Evolutionary conservation across 2,329 filamentous ascomycete genomes (phyloP).

Genomic region (Eutypella sp.): DNA sequence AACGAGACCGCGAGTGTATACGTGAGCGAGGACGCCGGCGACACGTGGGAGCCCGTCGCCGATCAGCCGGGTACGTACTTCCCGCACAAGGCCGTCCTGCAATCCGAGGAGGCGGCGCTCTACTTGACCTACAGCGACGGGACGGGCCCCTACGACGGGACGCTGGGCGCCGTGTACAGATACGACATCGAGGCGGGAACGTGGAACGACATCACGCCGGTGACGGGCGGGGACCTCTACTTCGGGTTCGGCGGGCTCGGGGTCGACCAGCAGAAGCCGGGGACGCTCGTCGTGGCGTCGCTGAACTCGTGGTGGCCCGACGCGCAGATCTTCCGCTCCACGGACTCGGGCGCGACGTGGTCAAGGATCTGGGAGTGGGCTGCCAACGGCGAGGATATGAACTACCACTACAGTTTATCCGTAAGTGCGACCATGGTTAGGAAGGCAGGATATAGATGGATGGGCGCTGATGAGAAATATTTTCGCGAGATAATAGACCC

Average conservation of each 20-base stretch:
- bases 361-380: slow-evolving; percentile 48
- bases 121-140: slow-evolving; percentile 53
- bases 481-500: slow-evolving; percentile 26
- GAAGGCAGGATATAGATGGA: neutral
- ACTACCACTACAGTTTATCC: slow-evolving; percentile 42
- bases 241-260: slow-evolving; percentile 53
- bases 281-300: slow-evolving; percentile 51
- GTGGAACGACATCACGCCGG: slow-evolving; percentile 55
- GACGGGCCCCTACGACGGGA: slow-evolving; percentile 53
- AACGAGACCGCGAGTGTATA: slow-evolving; percentile 48
- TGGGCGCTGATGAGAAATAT: slow-evolving; percentile 3
- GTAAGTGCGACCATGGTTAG: slow-evolving; percentile 19
- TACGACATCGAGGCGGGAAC: slow-evolving; percentile 44
- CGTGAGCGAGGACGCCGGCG: slow-evolving; percentile 47
- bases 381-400: slow-evolving; percentile 38
- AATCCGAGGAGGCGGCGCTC: slow-evolving; percentile 45
- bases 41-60: slow-evolving; percentile 46
- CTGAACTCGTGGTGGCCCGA: slow-evolving; percentile 58
- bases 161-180: slow-evolving; percentile 46
- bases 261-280: slow-evolving; percentile 48
- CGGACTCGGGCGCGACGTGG: slow-evolving; percentile 50
- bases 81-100: slow-evolving; percentile 49
- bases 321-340: slow-evolving; percentile 50
- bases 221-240: slow-evolving; percentile 38
- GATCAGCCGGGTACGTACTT: slow-evolving; percentile 47